Evolutionary conservation across 2,329 filamentous ascomycete species (phyloP), one percentile per base, ranked within the genome.

Genomic region (Pseudonectria buxi): DNA sequence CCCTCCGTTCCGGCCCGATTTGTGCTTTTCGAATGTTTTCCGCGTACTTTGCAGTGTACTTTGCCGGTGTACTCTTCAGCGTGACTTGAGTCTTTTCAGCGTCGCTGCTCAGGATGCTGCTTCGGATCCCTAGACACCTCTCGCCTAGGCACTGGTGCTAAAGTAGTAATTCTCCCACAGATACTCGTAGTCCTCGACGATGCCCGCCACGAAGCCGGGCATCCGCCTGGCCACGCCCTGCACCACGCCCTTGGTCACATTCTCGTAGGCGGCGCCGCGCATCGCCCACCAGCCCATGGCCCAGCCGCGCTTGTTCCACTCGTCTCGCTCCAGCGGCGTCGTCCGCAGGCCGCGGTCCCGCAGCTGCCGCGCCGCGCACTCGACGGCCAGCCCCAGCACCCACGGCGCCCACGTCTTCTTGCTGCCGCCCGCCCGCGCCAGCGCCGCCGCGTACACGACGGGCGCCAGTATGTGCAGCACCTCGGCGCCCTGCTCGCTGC

Each of bases 151-250:
- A 36, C 71, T 75, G 25, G 75, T 78, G 58, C 74, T 77, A 62
- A 96, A 98, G 63, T 96, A 94, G 62, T 95, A 96, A 52, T 94
- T 89, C 63, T 95, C 88, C 92, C 92, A 98, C 24, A 98, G 70
- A 59, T 94, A 96, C 62, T 95, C 86, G 58, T 98, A 98, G 59
- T 98, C 92, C 57, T 95, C 88, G 44, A 96, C 63, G 30, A 98
- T 83, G 38, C 85, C 86, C 7, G 81, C 84, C 15, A 95, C 71
- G 56, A 98, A 76, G 46, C 84, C 80, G 30, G 94, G 76, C 61
- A 95, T 71, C 34, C 84, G 80, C 54, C 81, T 83, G 47, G 78
- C 81, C 46, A 95, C 73, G 52, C 80, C 83, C 22, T 69, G 69
- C 7, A 90, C 81, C 11, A 90, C 62, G 4, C 78, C 76, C 62